Conservation (phyloP, 202 grass and related monocot species). For the Panicum virgatum region DNA sequence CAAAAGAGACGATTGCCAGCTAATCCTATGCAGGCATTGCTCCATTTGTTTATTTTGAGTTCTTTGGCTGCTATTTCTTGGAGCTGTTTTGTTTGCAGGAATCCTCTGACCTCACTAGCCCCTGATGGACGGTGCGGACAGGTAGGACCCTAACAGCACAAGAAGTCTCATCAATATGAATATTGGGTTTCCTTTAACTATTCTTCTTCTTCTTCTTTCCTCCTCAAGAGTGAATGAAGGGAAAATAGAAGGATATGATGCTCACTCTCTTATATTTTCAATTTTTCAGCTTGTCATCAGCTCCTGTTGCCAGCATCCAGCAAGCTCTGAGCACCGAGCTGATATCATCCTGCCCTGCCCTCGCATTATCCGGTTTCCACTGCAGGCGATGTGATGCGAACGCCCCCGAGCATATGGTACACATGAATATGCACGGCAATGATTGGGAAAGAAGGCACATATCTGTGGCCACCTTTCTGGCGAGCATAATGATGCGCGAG, state of each 20-base stretch:
- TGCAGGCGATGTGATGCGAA: slow-evolving; percentile 17
- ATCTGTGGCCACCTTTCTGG: slow-evolving; percentile 71
- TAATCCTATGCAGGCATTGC: slow-evolving; percentile 49
- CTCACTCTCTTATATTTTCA: slow-evolving; percentile 10
- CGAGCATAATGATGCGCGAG: slow-evolving; percentile 66
- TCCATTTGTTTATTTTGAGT: slow-evolving; percentile 53
- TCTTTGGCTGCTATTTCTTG: slow-evolving; percentile 61
- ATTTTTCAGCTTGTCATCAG: slow-evolving; percentile 21
- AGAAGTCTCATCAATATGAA: slow-evolving; percentile 34
- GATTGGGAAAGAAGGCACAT: slow-evolving; percentile 62
- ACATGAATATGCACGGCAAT: slow-evolving; percentile 57
- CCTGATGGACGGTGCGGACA: slow-evolving; percentile 37
- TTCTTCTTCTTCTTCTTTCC: not conserved
- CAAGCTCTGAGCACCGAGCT: slow-evolving; percentile 31
- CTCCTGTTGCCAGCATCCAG: slow-evolving; percentile 30
- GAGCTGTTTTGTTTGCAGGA: slow-evolving; percentile 62
- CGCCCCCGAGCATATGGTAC: slow-evolving; percentile 32
- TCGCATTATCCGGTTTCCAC: slow-evolving; percentile 6
- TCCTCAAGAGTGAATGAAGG: not conserved
- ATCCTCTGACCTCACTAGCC: slow-evolving; percentile 49
- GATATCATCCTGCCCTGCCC: slow-evolving; percentile 16
- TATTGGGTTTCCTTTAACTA: not conserved
- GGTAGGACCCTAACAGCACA: slow-evolving; percentile 37
- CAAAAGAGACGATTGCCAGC: slow-evolving; percentile 69
- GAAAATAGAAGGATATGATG: not conserved